These are phyloP conservation scores for Vinca major DNA, from an alignment of 305 asterid species.

Conservation along the genomic window DNA sequence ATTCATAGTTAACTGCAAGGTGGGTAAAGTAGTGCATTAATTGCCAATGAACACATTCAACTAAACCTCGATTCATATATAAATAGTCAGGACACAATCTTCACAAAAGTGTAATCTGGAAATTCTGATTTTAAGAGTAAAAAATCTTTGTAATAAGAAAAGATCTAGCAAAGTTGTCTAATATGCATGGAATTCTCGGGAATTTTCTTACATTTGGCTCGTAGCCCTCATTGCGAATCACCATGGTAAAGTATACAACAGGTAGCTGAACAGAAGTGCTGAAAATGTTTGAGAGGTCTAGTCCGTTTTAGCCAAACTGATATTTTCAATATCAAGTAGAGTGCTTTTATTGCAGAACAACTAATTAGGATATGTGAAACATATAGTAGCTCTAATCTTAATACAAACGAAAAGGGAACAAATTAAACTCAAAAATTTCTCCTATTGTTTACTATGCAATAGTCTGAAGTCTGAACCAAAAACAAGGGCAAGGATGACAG, in stretches of 20 bases:
- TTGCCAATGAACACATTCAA: not conserved
- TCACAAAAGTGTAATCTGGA: not conserved
- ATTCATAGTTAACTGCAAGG: slow-evolving; percentile 47
- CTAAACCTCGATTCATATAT: not conserved
- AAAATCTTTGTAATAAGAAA: not conserved
- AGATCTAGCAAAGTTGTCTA: not conserved
- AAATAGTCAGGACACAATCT: not conserved
- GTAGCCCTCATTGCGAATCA: not conserved
- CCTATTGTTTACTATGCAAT: not conserved
- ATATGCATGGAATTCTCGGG: not conserved
- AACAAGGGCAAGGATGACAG: not conserved
- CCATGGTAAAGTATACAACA: not conserved
- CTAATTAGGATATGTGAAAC: not conserved
- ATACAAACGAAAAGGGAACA: not conserved
- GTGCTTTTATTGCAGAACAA: not conserved
- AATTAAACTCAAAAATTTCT: not conserved
- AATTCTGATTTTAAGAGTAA: not conserved
- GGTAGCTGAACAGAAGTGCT: not conserved
- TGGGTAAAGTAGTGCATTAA: slow-evolving; percentile 11
- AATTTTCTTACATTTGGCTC: not conserved
- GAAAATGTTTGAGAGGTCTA: not conserved
- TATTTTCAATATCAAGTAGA: not conserved
- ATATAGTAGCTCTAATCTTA: not conserved
- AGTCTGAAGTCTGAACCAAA: not conserved
- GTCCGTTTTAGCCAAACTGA: not conserved